Base-by-base conservation (phyloP, 1,284 basidiomycete genomes). In the Chiua sp. region DNA sequence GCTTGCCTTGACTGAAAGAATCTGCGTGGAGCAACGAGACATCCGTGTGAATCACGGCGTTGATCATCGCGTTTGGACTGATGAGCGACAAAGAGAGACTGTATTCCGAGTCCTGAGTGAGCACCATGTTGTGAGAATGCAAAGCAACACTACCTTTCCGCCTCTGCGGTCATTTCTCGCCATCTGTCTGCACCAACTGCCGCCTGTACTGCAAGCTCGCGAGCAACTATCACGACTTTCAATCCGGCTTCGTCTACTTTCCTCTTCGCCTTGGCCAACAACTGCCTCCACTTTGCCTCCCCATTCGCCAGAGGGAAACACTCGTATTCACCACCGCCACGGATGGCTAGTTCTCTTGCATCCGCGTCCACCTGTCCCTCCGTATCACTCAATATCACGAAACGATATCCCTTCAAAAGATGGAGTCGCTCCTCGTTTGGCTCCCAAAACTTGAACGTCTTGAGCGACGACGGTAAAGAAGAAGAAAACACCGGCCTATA, bases 341-440 rank as follows among this genome's bases (percentile, higher is more conserved):
- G 74, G 53, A 76, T 75, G 52, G 90, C 77, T 22, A 89, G 69
- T 20, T 84, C 83, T 56, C 80, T 77, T 32, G 84, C 71, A 28
- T 83, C 83, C 10, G 68, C 69, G 26, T 81, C 79, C 0, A 80
- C 68, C 51, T 84, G 80, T n/a, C 80, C 74, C 1, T 78, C 78
- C 54, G 79, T 82, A 63, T 87, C 87, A 1, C 81, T 81, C 2
- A 87, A 75, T 56, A 87, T 85, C 6, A 91, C 66, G 63, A 91
- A 88, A 12, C 85, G 78, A 62, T 78, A 80, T 0, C 72, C 72
- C 8, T 73, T 70, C 26, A 92, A 78, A 63, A 92, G 76, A 50
- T 79, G 77, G 13, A 82, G 62, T 16, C 90, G 80, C 57, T 79
- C 83, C 66, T 87, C 86, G 59, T 86, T 86, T 0, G 85, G 84